These are phyloP conservation scores for Abrus precatorius DNA, from an alignment of 306 rosid species.

Conservation along the genomic window DNA sequence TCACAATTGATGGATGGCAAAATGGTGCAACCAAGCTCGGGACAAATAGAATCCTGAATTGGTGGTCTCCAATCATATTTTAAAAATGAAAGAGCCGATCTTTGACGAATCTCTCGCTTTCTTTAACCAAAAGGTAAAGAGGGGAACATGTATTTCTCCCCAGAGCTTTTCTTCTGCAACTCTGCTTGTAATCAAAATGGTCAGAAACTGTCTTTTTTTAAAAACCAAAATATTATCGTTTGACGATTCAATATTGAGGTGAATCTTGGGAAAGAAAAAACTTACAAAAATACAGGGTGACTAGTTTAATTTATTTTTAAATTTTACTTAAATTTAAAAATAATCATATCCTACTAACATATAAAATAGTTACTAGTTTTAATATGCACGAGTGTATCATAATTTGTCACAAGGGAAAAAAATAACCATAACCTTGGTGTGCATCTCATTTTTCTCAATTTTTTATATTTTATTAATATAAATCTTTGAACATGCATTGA, in stretches of 20 bases:
- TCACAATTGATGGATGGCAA: constrained; percentile 48
- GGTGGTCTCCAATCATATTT: constrained; percentile 57
- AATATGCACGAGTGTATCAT: too few species aligned
- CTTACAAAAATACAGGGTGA: neutral
- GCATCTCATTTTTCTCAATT: too few species aligned
- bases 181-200: neutral
- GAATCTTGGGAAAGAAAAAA: neutral
- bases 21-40: constrained; percentile 53
- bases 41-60: constrained; percentile 55
- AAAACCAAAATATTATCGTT: neutral
- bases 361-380: too few species aligned
- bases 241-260: neutral
- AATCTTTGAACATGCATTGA: too few species aligned
- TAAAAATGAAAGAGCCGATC: neutral
- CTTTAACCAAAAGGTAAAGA: neutral
- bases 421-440: too few species aligned
- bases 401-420: too few species aligned
- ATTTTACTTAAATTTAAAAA: too few species aligned
- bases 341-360: too few species aligned
- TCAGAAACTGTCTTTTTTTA: neutral
- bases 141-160: neutral
- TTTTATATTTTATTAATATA: too few species aligned
- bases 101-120: constrained; percentile 35
- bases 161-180: neutral
- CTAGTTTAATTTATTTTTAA: too few species aligned